Conservation (phyloP, 1,284 basidiomycete species). For the Irpex sp. region DNA sequence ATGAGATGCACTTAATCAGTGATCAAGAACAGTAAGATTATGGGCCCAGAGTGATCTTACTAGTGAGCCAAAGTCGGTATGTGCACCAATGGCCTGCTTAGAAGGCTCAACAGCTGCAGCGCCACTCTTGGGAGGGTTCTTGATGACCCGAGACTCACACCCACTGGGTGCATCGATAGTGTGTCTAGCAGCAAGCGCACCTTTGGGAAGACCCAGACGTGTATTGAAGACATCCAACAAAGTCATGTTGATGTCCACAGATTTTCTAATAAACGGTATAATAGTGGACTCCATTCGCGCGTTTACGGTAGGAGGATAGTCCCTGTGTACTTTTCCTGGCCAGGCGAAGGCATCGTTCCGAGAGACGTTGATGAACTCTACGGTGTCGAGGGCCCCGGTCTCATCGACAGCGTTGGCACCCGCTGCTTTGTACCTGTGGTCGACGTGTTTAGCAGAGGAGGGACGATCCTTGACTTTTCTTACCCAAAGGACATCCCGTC, state of each 20-base stretch:
- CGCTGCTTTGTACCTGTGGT: slow-evolving; percentile 28
- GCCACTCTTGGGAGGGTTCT: slow-evolving; percentile 24
- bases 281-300: slow-evolving; percentile 29
- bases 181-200: slow-evolving; percentile 28
- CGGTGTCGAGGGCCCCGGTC: slow-evolving; percentile 28
- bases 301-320: slow-evolving; percentile 30
- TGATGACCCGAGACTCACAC: slow-evolving; percentile 37
- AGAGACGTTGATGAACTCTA: slow-evolving; percentile 28
- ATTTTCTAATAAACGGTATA: slow-evolving; percentile 30
- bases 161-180: slow-evolving; percentile 29
- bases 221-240: slow-evolving; percentile 31
- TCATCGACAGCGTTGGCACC: slow-evolving; percentile 32
- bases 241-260: slow-evolving; percentile 29
- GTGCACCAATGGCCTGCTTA: slow-evolving; percentile 29
- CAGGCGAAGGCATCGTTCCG: slow-evolving; percentile 27
- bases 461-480: not conserved
- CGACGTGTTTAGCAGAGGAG: not conserved
- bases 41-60: slow-evolving; percentile 13
- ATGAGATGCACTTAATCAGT: not conserved
- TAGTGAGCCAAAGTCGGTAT: slow-evolving; percentile 36
- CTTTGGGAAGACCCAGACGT: slow-evolving; percentile 27
- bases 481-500: slow-evolving; percentile 31
- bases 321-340: slow-evolving; percentile 26
- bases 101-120: slow-evolving; percentile 22
- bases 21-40: no score